A percentile compares a stretch with the other conserved stretches of the same genome.
These are phyloP conservation scores for Euphorbia tirucalli DNA, from an alignment of 345 rosid species.

Conservation along the genomic window DNA sequence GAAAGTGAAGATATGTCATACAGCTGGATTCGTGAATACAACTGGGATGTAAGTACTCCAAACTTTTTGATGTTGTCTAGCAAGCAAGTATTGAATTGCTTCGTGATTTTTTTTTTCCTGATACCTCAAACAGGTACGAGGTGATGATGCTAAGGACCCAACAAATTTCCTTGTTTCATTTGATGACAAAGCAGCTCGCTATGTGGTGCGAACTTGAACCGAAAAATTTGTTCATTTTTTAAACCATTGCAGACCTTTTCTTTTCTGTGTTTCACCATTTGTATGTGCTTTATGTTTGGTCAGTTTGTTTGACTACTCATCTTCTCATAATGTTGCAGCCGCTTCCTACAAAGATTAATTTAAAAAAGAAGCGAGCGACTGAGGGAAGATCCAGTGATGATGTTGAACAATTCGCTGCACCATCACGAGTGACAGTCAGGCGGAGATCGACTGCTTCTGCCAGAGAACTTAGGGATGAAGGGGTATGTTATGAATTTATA, in stretches of 20 bases:
- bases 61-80: not conserved
- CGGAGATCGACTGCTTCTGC: slow-evolving; percentile 51
- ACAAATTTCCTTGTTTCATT: slow-evolving; percentile 78
- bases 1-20: slow-evolving; percentile 74
- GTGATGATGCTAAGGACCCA: slow-evolving; percentile 69
- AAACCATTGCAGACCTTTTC: not conserved
- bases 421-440: slow-evolving; percentile 76
- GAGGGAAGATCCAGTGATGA: slow-evolving; percentile 88
- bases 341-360: slow-evolving; percentile 74
- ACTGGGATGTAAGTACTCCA: slow-evolving; percentile 80
- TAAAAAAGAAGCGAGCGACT: slow-evolving; percentile 78
- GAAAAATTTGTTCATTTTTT: not conserved
- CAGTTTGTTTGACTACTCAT: not conserved
- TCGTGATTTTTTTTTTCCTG: slow-evolving; percentile 11
- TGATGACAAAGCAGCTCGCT: slow-evolving; percentile 69
- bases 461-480: slow-evolving; percentile 62
- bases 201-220: slow-evolving; percentile 52
- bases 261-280: not conserved
- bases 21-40: slow-evolving; percentile 89
- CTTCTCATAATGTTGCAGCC: slow-evolving; percentile 50
- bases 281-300: slow-evolving; percentile 2
- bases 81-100: slow-evolving; percentile 6
- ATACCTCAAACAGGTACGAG: slow-evolving; percentile 51
- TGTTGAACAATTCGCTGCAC: slow-evolving; percentile 79
- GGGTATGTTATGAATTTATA: slow-evolving; percentile 43